Percentiles rank a stretch among this genome's conserved stretches.
These are phyloP conservation scores for Pyropia haitanensis DNA, from an alignment of 23 red algal genomes.

Conservation along the genomic window DNA sequence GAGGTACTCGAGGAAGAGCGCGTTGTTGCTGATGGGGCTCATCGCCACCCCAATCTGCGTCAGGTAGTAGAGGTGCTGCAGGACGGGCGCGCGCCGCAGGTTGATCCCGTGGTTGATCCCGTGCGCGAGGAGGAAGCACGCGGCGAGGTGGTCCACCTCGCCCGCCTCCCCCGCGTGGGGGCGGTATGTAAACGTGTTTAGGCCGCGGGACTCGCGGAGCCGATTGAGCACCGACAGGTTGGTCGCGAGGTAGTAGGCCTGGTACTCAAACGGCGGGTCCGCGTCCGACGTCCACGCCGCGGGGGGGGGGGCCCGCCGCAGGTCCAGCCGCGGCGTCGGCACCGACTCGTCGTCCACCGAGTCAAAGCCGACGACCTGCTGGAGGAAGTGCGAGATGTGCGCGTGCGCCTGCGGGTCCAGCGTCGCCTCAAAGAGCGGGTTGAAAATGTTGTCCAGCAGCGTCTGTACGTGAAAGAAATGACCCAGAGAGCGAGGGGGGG, in stretches of 20 bases:
- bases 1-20: conserved; percentile 73
- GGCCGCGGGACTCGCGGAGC: conserved; percentile 71
- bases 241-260: conserved; percentile 75
- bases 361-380: conserved; percentile 94
- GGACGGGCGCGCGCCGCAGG: conserved; percentile 55
- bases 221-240: conserved; percentile 82
- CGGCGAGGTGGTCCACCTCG: conserved; percentile 81
- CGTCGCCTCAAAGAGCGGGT: conserved; percentile 83
- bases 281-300: conserved; percentile 42
- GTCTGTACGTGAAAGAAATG: neutral
- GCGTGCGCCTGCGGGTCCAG: conserved; percentile 66
- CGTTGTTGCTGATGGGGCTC: conserved; percentile 89
- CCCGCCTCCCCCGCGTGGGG: conserved; percentile 95
- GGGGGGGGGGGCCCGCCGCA: conserved; percentile 46
- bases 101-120: conserved; percentile 94
- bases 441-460: conserved; percentile 79
- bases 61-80: conserved; percentile 95
- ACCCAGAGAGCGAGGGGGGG: too few relatives aligned
- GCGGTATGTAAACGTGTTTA: conserved; percentile 73
- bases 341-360: conserved; percentile 93
- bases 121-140: conserved; percentile 84
- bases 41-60: conserved; percentile 90
- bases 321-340: conserved; percentile 43
- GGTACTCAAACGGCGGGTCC: conserved; percentile 86
- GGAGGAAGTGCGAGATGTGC: conserved; percentile 41